Percentiles rank a stretch among this genome's conserved stretches.
Evolutionary conservation across 2,329 filamentous ascomycete genomes (phyloP).

Genomic region (Drechslerella coelobrocha): DNA sequence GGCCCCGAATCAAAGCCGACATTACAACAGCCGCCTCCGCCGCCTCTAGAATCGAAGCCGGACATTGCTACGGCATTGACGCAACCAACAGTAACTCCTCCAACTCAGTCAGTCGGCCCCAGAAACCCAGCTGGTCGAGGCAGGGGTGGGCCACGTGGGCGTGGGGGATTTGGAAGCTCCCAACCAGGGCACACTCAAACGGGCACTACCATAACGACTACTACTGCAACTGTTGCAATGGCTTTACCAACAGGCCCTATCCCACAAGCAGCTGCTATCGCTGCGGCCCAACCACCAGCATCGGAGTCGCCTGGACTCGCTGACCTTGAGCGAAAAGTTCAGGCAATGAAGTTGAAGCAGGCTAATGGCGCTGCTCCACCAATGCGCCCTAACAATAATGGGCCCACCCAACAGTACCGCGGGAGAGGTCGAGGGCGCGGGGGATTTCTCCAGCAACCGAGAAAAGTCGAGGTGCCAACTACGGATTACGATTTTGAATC

Average conservation of each 20-base stretch:
- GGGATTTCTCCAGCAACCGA: constrained; percentile 57
- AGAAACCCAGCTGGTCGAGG: constrained; percentile 28
- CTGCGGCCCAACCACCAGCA: not conserved
- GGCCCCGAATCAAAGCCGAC: constrained; percentile 10
- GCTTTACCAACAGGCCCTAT: not conserved
- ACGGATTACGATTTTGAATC: constrained; percentile 91
- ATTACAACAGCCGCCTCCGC: constrained; percentile 27
- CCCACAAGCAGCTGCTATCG: not conserved
- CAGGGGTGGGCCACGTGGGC: constrained; percentile 24
- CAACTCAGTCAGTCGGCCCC: constrained; percentile 34
- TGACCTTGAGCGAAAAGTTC: constrained; percentile 41
- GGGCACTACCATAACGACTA: constrained; percentile 35
- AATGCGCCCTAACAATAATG: constrained; percentile 2
- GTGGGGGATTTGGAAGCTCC: constrained; percentile 36
- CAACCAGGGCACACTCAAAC: constrained; percentile 46
- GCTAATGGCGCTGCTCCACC: constrained; percentile 20
- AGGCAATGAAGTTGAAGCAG: constrained; percentile 43
- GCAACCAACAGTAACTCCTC: constrained; percentile 15
- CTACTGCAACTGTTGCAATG: constrained; percentile 19
- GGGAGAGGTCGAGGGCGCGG: constrained; percentile 57
- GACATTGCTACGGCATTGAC: constrained; percentile 42
- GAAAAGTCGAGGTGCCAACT: constrained; percentile 85
- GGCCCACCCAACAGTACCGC: constrained; percentile 21
- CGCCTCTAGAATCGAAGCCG: constrained; percentile 44
- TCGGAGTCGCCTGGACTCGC: constrained; percentile 36